phyloP scores from a whole-genome alignment of 2,329 filamentous ascomycete genomes.

The Leptosphaerulina australis region DNA sequence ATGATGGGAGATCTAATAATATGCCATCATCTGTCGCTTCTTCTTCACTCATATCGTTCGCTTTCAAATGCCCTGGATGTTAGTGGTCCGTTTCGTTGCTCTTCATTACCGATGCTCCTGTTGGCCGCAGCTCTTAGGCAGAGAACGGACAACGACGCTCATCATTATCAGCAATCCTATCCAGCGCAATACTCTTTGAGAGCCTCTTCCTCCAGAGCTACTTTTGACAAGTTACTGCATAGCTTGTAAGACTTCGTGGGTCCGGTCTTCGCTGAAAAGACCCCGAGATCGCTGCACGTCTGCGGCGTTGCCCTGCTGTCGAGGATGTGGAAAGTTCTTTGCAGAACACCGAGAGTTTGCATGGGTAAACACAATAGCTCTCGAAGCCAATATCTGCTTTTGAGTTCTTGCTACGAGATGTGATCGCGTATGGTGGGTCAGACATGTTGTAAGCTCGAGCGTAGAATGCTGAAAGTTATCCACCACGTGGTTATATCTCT shows the following conservation, averaged over 20 bases:
- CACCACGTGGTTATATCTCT: no score
- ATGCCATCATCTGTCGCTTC: neutral
- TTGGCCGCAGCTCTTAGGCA: neutral
- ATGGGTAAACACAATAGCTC: no score
- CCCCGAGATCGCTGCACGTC: neutral
- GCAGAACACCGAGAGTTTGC: neutral
- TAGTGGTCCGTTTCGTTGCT: neutral
- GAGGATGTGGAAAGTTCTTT: neutral
- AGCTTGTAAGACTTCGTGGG: neutral
- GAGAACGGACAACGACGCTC: neutral
- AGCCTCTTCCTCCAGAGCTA: no score
- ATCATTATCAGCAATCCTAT: neutral
- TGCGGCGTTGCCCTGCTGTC: neutral
- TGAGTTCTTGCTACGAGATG: no score
- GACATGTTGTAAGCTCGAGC: neutral
- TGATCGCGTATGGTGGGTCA: no score
- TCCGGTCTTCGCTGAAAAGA: no score
- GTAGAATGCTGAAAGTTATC: no score
- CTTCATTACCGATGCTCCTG: neutral
- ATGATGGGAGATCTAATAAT: no score
- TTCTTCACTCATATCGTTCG: neutral
- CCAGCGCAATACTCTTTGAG: neutral
- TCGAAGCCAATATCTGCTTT: neutral
- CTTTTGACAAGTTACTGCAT: slow-evolving; percentile 1
- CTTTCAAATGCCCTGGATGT: neutral